These are phyloP conservation scores for Plasmodium yoelii DNA, from an alignment of 169 alveolate genomes.

Conservation along the genomic window DNA sequence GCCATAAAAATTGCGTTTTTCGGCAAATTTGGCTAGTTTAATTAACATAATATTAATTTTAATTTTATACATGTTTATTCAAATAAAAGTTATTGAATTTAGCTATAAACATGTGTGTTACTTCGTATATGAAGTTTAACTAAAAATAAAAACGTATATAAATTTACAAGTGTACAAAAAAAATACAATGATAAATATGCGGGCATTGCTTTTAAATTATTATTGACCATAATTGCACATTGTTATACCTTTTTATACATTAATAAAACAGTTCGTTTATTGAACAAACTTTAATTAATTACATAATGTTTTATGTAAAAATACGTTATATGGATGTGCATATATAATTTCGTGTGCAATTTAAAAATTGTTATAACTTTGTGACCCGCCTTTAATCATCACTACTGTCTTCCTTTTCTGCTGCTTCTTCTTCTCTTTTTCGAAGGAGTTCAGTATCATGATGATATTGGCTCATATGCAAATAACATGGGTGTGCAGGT, in stretches of 20 bases:
- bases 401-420: constrained; percentile 18
- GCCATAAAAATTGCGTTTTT: constrained; percentile 24
- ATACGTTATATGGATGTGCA: background rate
- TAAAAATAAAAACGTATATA: too few species aligned
- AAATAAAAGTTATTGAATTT: constrained; percentile 14
- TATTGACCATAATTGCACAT: background rate
- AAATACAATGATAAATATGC: background rate
- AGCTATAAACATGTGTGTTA: constrained; percentile 8
- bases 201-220: background rate
- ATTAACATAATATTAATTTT: constrained; percentile 15
- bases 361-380: too few species aligned
- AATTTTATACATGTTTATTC: constrained; percentile 13
- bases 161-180: constrained; percentile 22
- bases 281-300: too few species aligned
- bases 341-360: background rate
- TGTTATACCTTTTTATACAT: background rate
- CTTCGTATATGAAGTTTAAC: background rate
- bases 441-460: constrained; percentile 84
- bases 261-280: too few species aligned
- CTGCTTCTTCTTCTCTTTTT: constrained; percentile 74
- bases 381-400: background rate
- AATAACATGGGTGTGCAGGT: constrained; percentile 88
- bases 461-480: constrained; percentile 85
- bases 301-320: background rate
- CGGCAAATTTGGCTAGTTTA: constrained; percentile 17